phyloP scores from a whole-genome alignment of 345 rosid genomes.

The Barbarea vulgaris region DNA sequence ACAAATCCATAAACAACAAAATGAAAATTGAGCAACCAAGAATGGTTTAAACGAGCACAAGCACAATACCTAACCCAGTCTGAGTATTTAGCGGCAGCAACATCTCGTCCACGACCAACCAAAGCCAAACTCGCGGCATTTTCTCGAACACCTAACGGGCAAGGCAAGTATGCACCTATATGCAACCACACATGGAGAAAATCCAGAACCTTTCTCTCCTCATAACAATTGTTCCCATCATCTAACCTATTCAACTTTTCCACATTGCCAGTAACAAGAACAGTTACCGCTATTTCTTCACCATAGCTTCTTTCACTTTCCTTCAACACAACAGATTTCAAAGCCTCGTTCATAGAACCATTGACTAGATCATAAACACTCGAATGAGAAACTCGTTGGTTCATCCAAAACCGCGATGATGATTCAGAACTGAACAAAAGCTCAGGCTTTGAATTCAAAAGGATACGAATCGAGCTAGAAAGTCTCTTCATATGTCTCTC shows the following conservation, averaged over 20 bases:
- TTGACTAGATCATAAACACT: conserved; percentile 47
- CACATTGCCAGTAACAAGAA: conserved; percentile 63
- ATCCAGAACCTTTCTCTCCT: conserved; percentile 34
- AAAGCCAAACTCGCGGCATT: conserved; percentile 73
- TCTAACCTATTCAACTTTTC: conserved; percentile 44
- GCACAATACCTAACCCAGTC: conserved; percentile 80
- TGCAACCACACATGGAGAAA: conserved; percentile 65
- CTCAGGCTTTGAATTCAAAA: conserved; percentile 51
- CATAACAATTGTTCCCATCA: conserved; percentile 5
- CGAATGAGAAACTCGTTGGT: conserved; percentile 46
- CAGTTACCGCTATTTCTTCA: conserved; percentile 75
- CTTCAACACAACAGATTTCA: conserved; percentile 48
- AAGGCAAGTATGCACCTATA: conserved; percentile 59
- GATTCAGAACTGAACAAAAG: conserved; percentile 43
- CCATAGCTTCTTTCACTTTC: conserved; percentile 46
- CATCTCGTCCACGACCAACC: conserved; percentile 71
- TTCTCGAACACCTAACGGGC: conserved; percentile 52
- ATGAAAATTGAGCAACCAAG: conserved; percentile 10
- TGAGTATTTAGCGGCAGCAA: conserved; percentile 79
- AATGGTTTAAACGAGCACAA: not conserved
- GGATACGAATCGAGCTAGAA: conserved; percentile 57
- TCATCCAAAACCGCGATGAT: conserved; percentile 17
- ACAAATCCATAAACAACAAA: conserved; percentile 33
- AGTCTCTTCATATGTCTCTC: conserved; percentile 65
- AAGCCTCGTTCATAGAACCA: conserved; percentile 47